Percentiles rank a stretch among this genome's conserved stretches.
Evolutionary conservation across 225 moss, liverwort and hornwort genomes (phyloP).

Genomic region (Asterella californica): DNA sequence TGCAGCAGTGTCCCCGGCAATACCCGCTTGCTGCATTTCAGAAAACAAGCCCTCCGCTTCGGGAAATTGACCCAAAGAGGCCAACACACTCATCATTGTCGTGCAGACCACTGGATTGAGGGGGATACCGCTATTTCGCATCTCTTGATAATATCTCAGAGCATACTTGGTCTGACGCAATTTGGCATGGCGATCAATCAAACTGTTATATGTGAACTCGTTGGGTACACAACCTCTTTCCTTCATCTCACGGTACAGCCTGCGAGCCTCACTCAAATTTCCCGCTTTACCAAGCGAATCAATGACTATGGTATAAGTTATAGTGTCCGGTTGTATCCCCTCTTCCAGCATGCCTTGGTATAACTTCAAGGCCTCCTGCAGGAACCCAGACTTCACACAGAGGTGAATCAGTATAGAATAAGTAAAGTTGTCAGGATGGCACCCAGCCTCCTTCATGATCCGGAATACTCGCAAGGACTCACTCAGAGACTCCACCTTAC

Average conservation of each 20-base stretch:
- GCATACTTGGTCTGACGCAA: constrained; percentile 34
- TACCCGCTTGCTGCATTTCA: constrained; percentile 43
- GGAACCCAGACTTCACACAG: constrained; percentile 38
- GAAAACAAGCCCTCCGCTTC: constrained; percentile 41
- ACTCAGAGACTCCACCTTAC: constrained; percentile 41
- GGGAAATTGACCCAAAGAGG: constrained; percentile 31
- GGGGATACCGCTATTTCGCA: constrained; percentile 33
- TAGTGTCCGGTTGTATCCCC: constrained; percentile 44
- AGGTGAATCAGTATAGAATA: constrained; percentile 49
- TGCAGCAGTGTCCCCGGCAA: constrained; percentile 37
- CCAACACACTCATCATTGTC: constrained; percentile 45
- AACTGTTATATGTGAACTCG: constrained; percentile 48
- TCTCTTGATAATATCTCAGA: constrained; percentile 36
- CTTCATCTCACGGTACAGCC: constrained; percentile 45
- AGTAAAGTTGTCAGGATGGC: constrained; percentile 40
- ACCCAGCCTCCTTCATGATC: constrained; percentile 47
- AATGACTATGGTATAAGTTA: constrained; percentile 48
- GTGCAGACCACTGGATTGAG: constrained; percentile 41
- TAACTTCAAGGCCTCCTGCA: constrained; percentile 38
- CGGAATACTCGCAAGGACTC: constrained; percentile 42
- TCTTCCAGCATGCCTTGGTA: constrained; percentile 43
- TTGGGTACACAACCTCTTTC: constrained; percentile 43
- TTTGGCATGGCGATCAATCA: constrained; percentile 49
- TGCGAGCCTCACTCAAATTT: constrained; percentile 39
- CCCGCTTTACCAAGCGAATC: constrained; percentile 45